phyloP scores from a whole-genome alignment of 768 basidiomycete species.

The Amyloporia xantha region DNA sequence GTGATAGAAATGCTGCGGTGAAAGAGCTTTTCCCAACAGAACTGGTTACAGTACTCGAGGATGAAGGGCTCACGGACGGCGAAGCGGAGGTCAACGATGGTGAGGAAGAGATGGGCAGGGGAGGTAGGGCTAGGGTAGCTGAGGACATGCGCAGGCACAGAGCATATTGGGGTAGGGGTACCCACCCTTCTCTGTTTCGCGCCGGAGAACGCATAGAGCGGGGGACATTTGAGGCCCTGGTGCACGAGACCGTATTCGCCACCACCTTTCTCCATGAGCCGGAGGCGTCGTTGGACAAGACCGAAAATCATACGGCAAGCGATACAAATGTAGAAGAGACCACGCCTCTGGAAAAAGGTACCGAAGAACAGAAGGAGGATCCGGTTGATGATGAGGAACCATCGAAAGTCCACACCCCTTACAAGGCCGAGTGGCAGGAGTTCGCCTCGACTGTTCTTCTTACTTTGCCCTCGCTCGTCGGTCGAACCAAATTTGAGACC shows the following conservation, averaged over 20 bases:
- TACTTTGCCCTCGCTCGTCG: conserved; percentile 51
- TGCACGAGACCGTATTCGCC: conserved; percentile 77
- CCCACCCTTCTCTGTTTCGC: conserved; percentile 64
- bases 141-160: conserved; percentile 46
- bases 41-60: conserved; percentile 47
- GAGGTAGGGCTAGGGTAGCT: conserved; percentile 30
- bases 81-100: conserved; percentile 19
- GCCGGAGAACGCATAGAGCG: conserved; percentile 41
- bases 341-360: no score
- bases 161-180: conserved; percentile 70
- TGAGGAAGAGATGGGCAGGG: conserved; percentile 20
- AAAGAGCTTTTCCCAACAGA: conserved; percentile 71
- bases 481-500: conserved; percentile 52
- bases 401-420: conserved; percentile 7
- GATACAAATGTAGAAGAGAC: background rate
- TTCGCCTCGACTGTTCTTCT: conserved; percentile 59
- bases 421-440: conserved; percentile 45
- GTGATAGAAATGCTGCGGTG: conserved; percentile 55
- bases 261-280: conserved; percentile 44
- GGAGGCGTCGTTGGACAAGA: background rate
- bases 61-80: conserved; percentile 30
- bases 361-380: background rate
- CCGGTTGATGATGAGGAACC: background rate
- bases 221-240: conserved; percentile 71
- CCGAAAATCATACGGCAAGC: background rate